Conservation (phyloP, 2,329 filamentous ascomycete genomes). For the Dactylella cylindrospora region DNA sequence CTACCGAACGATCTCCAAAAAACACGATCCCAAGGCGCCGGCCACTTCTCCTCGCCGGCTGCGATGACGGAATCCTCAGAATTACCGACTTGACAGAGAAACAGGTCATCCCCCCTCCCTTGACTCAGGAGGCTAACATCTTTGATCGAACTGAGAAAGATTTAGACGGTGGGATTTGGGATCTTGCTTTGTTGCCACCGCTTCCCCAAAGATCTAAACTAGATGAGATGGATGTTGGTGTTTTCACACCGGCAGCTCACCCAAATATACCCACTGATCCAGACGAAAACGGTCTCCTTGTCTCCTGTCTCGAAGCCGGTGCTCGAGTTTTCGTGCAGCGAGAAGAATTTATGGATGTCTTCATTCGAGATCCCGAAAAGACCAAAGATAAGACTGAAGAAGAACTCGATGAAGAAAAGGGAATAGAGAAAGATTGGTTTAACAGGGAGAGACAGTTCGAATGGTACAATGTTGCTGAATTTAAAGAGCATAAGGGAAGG, state of each 20-base stretch:
- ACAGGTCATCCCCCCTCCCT: slow-evolving; percentile 38
- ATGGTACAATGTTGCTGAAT: slow-evolving; percentile 46
- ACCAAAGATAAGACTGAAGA: slow-evolving; percentile 35
- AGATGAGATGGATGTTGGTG: slow-evolving; percentile 37
- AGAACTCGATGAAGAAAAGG: slow-evolving; percentile 36
- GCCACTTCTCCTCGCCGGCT: slow-evolving; percentile 42
- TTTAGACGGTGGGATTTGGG: slow-evolving; percentile 42
- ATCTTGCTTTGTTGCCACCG: slow-evolving; percentile 43
- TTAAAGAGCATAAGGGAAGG: slow-evolving; percentile 44
- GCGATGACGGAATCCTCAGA: slow-evolving; percentile 35
- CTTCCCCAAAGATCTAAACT: slow-evolving; percentile 34
- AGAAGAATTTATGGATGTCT: slow-evolving; percentile 45
- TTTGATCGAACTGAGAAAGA: slow-evolving; percentile 41
- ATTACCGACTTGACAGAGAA: slow-evolving; percentile 42
- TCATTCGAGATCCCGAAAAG: slow-evolving; percentile 39
- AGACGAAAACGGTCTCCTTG: slow-evolving; percentile 40
- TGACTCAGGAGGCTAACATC: slow-evolving; percentile 39
- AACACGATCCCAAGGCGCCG: slow-evolving; percentile 41
- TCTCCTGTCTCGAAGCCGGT: slow-evolving; percentile 42
- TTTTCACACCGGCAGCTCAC: slow-evolving; percentile 37
- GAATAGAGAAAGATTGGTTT: slow-evolving; percentile 45
- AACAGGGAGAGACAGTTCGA: slow-evolving; percentile 45
- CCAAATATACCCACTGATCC: slow-evolving; percentile 41
- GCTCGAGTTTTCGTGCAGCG: slow-evolving; percentile 44
- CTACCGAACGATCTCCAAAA: slow-evolving; percentile 39